phyloP scores from a whole-genome alignment of 495 filamentous ascomycete genomes.

The Penicillium soppii region DNA sequence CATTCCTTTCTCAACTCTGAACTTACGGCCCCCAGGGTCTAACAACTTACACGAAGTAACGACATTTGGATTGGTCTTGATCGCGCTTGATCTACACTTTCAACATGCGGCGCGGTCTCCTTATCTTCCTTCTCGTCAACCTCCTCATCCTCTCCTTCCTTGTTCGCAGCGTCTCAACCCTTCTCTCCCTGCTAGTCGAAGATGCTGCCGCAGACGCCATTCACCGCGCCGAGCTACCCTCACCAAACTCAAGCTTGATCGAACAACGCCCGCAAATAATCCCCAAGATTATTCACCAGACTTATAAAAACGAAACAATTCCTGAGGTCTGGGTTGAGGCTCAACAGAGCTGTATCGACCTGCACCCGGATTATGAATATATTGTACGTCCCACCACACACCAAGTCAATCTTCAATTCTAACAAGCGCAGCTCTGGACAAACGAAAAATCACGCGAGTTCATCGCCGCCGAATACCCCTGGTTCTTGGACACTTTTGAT shows the following conservation, averaged over 20 bases:
- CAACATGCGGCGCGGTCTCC: slow-evolving; percentile 62
- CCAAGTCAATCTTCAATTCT: slow-evolving; percentile 2
- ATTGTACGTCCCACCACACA: slow-evolving; percentile 51
- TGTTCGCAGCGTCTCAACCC: slow-evolving; percentile 61
- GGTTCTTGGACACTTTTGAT: slow-evolving; percentile 84
- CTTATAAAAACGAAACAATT: slow-evolving; percentile 75
- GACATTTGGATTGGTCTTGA: too few relatives aligned
- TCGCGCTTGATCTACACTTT: slow-evolving; percentile 7
- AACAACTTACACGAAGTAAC: neutral
- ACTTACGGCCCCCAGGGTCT: slow-evolving; percentile 1
- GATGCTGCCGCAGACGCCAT: slow-evolving; percentile 66
- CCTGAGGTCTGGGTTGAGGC: slow-evolving; percentile 71
- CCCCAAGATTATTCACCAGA: slow-evolving; percentile 90
- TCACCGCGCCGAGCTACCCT: slow-evolving; percentile 59
- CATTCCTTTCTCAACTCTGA: neutral
- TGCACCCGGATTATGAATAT: slow-evolving; percentile 79
- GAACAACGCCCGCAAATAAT: slow-evolving; percentile 64
- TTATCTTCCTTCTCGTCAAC: slow-evolving; percentile 63
- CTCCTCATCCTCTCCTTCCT: slow-evolving; percentile 57
- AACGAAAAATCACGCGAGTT: slow-evolving; percentile 73
- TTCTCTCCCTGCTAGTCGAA: slow-evolving; percentile 64
- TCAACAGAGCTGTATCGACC: slow-evolving; percentile 71
- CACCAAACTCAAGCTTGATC: slow-evolving; percentile 60
- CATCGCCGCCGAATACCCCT: slow-evolving; percentile 75
- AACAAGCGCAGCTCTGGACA: slow-evolving; percentile 73